Conservation (phyloP, 441 rosid species). For the Eutrema salsugineum region DNA sequence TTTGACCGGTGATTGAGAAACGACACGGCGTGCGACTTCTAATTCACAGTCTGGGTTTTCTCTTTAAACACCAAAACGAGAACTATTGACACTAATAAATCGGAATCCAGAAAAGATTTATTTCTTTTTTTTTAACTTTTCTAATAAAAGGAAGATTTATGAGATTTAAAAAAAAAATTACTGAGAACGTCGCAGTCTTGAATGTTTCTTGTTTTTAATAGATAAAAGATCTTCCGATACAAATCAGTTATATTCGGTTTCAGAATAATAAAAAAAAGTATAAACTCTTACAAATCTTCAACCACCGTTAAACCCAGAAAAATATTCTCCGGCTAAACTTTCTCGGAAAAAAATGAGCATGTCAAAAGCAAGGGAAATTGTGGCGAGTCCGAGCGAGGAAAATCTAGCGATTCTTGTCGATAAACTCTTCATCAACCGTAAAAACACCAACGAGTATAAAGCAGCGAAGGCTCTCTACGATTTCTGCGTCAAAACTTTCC, state of each 20-base stretch:
- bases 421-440: not conserved
- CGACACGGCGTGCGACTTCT: not conserved
- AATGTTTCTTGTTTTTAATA: too few species aligned
- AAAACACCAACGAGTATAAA: not conserved
- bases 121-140: too few species aligned
- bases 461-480: not conserved
- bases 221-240: too few species aligned
- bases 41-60: not conserved
- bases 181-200: too few species aligned
- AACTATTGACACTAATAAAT: too few species aligned
- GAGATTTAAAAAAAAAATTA: too few species aligned
- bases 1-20: slow-evolving; percentile 13
- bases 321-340: not conserved
- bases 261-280: too few species aligned
- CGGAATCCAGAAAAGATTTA: too few species aligned
- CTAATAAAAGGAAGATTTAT: too few species aligned
- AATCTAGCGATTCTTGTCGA: not conserved
- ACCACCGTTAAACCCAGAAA: too few species aligned
- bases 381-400: not conserved
- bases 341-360: not conserved
- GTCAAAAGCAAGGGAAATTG: not conserved
- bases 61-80: not conserved
- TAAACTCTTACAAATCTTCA: not conserved
- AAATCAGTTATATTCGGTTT: too few species aligned
- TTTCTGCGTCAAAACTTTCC: not conserved